Conservation (phyloP, 2,329 filamentous ascomycete genomes). For the Beauveria brongniartii region DNA sequence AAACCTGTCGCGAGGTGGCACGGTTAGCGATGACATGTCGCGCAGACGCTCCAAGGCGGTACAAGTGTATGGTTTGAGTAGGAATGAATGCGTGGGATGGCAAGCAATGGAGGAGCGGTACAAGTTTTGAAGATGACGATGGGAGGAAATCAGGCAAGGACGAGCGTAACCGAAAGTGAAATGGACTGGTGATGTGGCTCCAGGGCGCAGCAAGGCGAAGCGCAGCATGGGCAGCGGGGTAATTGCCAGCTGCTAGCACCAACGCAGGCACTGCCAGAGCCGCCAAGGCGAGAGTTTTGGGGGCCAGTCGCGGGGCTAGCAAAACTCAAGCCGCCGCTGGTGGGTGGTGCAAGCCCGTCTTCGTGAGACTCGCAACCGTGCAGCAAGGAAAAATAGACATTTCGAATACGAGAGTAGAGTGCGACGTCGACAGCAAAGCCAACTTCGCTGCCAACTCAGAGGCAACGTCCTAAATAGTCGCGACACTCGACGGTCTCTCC, state of each 20-base stretch:
- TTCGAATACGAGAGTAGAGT: neutral
- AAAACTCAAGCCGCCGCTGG: neutral
- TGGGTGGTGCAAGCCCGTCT: neutral
- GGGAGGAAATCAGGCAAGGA: neutral
- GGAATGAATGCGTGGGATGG: neutral
- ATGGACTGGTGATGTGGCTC: slow-evolving; percentile 5
- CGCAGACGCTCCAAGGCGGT: neutral
- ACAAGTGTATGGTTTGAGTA: neutral
- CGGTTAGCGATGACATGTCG: slow-evolving; percentile 38
- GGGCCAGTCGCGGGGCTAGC: neutral
- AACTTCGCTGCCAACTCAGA: neutral
- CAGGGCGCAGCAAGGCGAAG: slow-evolving; percentile 6
- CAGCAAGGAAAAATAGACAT: neutral
- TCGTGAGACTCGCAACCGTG: neutral
- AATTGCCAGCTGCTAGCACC: neutral
- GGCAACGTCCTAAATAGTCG: neutral
- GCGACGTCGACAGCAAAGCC: neutral
- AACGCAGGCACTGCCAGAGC: neutral
- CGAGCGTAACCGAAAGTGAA: neutral
- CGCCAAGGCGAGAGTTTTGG: neutral
- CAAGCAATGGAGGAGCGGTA: neutral
- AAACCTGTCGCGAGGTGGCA: slow-evolving; percentile 39
- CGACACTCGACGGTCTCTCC: neutral
- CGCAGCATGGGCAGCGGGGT: slow-evolving; percentile 4
- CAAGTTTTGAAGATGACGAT: neutral